Evolutionary conservation across 1,284 basidiomycete species (phyloP).

Genomic region (Trichosporon coremiiforme): DNA sequence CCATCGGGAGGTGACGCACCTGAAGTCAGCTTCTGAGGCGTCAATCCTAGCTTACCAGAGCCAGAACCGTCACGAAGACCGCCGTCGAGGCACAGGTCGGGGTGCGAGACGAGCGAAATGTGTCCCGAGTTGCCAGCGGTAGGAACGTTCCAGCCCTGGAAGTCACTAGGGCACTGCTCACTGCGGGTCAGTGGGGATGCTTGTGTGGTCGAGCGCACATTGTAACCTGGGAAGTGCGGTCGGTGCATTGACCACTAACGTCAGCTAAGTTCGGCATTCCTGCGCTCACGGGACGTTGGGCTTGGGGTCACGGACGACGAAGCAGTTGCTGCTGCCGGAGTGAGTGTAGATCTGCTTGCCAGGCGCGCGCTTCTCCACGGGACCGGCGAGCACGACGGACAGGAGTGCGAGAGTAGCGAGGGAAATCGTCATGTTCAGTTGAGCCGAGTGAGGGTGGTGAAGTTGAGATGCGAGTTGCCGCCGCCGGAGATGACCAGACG

Average conservation of each 20-base stretch:
- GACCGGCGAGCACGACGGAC: neutral
- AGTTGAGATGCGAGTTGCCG: neutral
- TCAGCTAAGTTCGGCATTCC: neutral
- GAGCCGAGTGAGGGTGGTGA: neutral
- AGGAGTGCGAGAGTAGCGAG: conserved; percentile 10
- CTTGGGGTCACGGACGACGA: conserved; percentile 11
- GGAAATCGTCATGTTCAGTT: neutral
- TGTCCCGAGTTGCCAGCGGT: neutral
- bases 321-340: conserved; percentile 6
- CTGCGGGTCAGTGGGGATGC: neutral
- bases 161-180: conserved; percentile 4
- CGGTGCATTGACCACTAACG: conserved; percentile 1
- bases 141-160: conserved; percentile 9
- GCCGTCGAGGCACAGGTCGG: conserved; percentile 10
- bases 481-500: neutral
- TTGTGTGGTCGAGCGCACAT: neutral
- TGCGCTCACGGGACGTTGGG: neutral
- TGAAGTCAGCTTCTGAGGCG: neutral
- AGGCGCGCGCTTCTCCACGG: neutral
- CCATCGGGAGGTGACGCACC: conserved; percentile 4
- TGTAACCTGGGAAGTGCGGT: conserved; percentile 2
- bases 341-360: conserved; percentile 7
- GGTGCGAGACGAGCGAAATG: conserved; percentile 6
- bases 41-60: neutral
- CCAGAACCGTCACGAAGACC: neutral